Base-by-base conservation (phyloP, 805 yeast species). In the Metschnikowia kunwiensis region DNA sequence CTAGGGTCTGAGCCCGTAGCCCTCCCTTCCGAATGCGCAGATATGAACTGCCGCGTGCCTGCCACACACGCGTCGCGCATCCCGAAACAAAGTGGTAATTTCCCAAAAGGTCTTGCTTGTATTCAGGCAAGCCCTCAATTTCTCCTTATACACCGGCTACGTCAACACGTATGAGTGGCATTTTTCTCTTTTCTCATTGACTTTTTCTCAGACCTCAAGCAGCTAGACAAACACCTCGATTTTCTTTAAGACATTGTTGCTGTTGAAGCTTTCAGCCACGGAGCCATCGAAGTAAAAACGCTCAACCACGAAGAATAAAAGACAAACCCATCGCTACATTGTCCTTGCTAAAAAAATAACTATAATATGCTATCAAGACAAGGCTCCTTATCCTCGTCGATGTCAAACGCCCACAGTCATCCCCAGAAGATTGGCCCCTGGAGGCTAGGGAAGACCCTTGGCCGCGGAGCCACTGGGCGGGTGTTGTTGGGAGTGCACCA, bases 391-490 rank as follows among this genome's bases (percentile, higher is more conserved):
- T 74, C 80, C 15, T 76, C 83, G 25, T 72, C 82, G 28, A 58
- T 73, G 49, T 63, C 74, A 15, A 62, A 68, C 13, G 51, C 63
- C 36, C 74, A 61, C 43, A 55, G 54, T 50, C 80, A 55, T 60
- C 80, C 63, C 7, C 68, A 69, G 46, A 67, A 56, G 42, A 82
- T 85, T 16, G 94, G 94, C 1, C 94, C 94, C 11, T 85, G 94
- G 94, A 74, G 74, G 47, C 65, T 85, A 36, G 93, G 93, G 13
- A 77, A 79, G 51, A 82, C 91, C 4, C 60, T 85, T 34, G 94
- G 94, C 3, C 72, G 84, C 49, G 94, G 94, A 12, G 85, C 93
- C 32, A 82, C 93, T 0, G 91, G 91, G 3, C 69, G 89, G 36
- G 94, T 85, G 1, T 67, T 86, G 16, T 58, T 85, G 26, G 93